These are phyloP conservation scores for Aureobasidium sp. DNA, from an alignment of 2,329 filamentous ascomycete species.

Conservation along the genomic window DNA sequence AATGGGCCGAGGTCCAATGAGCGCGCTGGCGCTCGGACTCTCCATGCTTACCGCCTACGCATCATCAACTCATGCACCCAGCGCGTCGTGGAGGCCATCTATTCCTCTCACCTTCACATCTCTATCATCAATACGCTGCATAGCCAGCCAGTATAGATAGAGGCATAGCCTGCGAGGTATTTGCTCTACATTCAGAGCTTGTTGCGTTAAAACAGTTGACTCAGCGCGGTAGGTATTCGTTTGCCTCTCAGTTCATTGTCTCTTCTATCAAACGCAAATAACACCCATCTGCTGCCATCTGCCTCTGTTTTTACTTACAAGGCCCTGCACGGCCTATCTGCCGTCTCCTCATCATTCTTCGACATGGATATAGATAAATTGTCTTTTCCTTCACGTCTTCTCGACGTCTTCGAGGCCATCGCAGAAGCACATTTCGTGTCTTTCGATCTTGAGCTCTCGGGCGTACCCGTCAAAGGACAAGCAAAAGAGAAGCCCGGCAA, in stretches of 20 bases:
- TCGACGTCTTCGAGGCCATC: conserved; percentile 49
- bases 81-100: not conserved
- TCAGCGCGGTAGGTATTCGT: conserved; percentile 7
- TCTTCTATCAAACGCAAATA: conserved; percentile 4
- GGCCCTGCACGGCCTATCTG: not conserved
- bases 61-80: not conserved
- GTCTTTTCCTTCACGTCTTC: conserved; percentile 42
- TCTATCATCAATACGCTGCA: not conserved
- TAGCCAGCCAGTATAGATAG: not conserved
- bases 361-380: conserved; percentile 49
- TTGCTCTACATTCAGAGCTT: not conserved
- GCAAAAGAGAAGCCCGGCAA: conserved; percentile 30
- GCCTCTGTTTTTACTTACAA: not conserved
- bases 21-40: not conserved
- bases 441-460: conserved; percentile 59
- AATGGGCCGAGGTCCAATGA: not conserved
- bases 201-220: not conserved
- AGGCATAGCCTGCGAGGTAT: not conserved
- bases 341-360: not conserved
- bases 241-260: conserved; percentile 11
- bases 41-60: not conserved
- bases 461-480: conserved; percentile 41
- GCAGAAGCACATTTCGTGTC: conserved; percentile 52
- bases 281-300: not conserved
- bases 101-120: not conserved